These are phyloP conservation scores for Chaetomidium leptoderma DNA, from an alignment of 495 filamentous ascomycete genomes.

Conservation along the genomic window DNA sequence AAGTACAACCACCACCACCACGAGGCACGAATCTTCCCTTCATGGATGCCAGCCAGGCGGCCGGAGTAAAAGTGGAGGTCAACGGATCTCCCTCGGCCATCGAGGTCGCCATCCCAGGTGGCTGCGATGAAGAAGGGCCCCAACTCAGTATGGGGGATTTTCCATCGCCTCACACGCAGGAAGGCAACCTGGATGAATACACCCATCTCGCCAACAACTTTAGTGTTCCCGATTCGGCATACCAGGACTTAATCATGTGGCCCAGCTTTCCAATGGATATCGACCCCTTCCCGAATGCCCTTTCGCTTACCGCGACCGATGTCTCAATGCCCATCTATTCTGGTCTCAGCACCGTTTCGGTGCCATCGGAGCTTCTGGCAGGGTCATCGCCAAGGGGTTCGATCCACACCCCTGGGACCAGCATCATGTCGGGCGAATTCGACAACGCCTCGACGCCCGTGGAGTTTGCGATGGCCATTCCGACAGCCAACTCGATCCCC, in stretches of 20 bases:
- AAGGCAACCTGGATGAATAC: slow-evolving; percentile 36
- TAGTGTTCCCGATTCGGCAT: slow-evolving; percentile 26
- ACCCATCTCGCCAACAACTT: slow-evolving; percentile 32
- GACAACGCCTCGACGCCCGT: slow-evolving; percentile 32
- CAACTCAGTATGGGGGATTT: slow-evolving; percentile 32
- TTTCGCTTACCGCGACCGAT: slow-evolving; percentile 29
- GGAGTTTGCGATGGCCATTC: slow-evolving; percentile 27
- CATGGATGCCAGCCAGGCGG: slow-evolving; percentile 41
- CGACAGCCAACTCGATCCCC: slow-evolving; percentile 32
- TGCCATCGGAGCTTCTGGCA: slow-evolving; percentile 36
- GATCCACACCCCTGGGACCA: slow-evolving; percentile 45
- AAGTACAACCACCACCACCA: slow-evolving; percentile 20
- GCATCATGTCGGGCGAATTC: slow-evolving; percentile 41
- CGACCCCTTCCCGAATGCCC: slow-evolving; percentile 30
- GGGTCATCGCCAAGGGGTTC: slow-evolving; percentile 41
- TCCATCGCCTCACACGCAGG: slow-evolving; percentile 33
- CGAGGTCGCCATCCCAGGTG: slow-evolving; percentile 27
- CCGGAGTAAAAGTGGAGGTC: slow-evolving; percentile 21
- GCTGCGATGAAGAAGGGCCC: slow-evolving; percentile 29
- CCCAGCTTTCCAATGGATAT: slow-evolving; percentile 34
- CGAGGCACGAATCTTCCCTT: slow-evolving; percentile 31
- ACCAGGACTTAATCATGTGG: slow-evolving; percentile 38
- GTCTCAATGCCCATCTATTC: slow-evolving; percentile 31
- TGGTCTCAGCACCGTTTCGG: slow-evolving; percentile 34
- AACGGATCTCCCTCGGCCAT: slow-evolving; percentile 27